Evolutionary conservation across 805 yeast genomes (phyloP).

Genomic region (Candida incommunis): DNA sequence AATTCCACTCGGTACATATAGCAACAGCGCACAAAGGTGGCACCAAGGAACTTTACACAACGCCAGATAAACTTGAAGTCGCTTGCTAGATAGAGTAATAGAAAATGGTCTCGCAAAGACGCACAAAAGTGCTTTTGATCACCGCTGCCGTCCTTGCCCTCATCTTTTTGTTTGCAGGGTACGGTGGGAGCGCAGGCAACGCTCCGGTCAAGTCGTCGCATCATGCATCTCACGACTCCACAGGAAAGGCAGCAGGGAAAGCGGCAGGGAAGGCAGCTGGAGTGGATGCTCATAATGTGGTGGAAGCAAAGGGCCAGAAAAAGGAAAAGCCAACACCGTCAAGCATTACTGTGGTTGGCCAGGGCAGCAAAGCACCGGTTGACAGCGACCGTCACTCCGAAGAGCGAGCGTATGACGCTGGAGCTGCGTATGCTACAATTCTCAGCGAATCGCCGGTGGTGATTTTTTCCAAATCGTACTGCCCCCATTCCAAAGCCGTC

Average conservation of each 20-base stretch:
- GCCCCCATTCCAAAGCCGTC: slow-evolving; percentile 66
- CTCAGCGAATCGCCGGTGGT: slow-evolving; percentile 17
- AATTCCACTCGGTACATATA: too few species aligned
- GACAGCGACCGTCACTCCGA: neutral
- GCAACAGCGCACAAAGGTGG: too few species aligned
- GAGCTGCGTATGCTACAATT: neutral
- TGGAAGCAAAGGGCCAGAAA: neutral
- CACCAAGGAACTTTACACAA: too few species aligned
- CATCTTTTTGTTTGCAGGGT: neutral
- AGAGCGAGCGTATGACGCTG: neutral
- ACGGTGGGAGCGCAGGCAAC: neutral
- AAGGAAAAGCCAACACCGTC: neutral
- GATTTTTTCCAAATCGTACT: slow-evolving; percentile 37
- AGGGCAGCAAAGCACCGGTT: neutral
- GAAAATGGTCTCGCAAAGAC: neutral
- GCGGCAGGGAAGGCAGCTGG: neutral
- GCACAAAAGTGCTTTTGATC: neutral
- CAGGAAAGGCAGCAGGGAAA: neutral
- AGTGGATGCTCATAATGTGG: neutral
- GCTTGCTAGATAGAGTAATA: too few species aligned
- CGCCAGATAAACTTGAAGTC: too few species aligned
- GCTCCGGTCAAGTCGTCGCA: neutral
- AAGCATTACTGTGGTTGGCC: neutral
- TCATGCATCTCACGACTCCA: neutral
- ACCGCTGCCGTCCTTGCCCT: neutral